phyloP scores from a whole-genome alignment of 2,329 filamentous ascomycete genomes.

The Aspergillus fijiensis region DNA sequence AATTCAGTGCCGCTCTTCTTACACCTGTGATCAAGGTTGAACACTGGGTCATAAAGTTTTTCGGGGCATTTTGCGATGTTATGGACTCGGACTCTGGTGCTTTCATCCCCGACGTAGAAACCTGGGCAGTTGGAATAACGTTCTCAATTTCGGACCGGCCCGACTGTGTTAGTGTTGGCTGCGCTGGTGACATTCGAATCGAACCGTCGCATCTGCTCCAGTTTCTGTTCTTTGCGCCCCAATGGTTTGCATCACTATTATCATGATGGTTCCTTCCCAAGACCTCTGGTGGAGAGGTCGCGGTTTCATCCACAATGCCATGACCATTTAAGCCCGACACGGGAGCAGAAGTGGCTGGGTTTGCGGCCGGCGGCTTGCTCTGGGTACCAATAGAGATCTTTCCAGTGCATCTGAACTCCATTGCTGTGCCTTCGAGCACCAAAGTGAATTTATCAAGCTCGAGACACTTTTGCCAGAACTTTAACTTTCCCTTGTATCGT shows the following conservation, averaged over 20 bases:
- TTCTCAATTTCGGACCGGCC: constrained; percentile 11
- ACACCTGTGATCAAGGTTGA: constrained; percentile 7
- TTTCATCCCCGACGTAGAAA: background rate
- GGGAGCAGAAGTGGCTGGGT: background rate
- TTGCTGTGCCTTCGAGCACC: constrained; percentile 24
- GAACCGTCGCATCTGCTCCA: background rate
- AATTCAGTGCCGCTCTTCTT: constrained; percentile 8
- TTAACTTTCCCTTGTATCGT: constrained; percentile 36
- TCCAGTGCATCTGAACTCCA: constrained; percentile 30
- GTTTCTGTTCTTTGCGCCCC: background rate
- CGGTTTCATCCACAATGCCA: background rate
- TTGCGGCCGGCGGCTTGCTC: background rate
- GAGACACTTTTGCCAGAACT: constrained; percentile 31
- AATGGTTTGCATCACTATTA: background rate
- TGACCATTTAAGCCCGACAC: background rate
- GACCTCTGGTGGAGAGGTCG: background rate
- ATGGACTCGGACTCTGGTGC: constrained; percentile 26
- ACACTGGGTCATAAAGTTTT: background rate
- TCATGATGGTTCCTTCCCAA: background rate
- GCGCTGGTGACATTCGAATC: background rate
- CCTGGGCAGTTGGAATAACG: background rate
- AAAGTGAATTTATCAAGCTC: constrained; percentile 32
- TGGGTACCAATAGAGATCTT: background rate
- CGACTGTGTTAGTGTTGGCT: constrained; percentile 21
- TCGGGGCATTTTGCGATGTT: background rate